phyloP scores from a whole-genome alignment of 2,329 filamentous ascomycete species.

The Sphaerulina vaccinii region DNA sequence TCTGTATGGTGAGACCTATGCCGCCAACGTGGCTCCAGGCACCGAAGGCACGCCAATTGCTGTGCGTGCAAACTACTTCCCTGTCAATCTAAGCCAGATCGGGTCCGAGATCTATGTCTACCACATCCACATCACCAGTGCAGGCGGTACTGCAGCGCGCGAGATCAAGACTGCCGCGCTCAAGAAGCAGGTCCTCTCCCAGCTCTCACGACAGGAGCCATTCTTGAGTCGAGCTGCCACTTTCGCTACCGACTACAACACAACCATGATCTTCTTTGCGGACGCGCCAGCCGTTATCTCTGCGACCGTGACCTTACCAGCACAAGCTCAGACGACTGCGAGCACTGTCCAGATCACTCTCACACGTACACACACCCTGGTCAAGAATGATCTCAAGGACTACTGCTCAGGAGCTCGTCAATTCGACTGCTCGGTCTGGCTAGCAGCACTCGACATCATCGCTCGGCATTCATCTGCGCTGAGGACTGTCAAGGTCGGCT shows the following conservation, averaged over 20 bases:
- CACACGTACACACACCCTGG: background rate
- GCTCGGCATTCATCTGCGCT: background rate
- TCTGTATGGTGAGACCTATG: background rate
- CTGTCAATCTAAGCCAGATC: background rate
- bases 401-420: background rate
- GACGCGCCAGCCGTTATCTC: background rate
- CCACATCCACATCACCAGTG: background rate
- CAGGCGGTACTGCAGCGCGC: background rate
- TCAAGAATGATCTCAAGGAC: background rate
- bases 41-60: background rate
- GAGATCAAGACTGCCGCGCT: constrained; percentile 1
- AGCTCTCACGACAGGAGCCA: background rate
- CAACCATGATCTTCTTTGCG: background rate
- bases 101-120: background rate
- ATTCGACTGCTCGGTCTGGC: background rate
- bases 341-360: background rate
- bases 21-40: background rate
- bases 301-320: background rate
- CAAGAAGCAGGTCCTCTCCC: background rate
- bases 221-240: too few relatives aligned
- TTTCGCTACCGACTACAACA: background rate
- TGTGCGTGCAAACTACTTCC: constrained; percentile 4
- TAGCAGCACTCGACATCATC: constrained; percentile 7
- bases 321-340: background rate
- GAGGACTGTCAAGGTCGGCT: background rate